phyloP scores from a whole-genome alignment of 495 filamentous ascomycete species.

The Penicillium bialowiezense region DNA sequence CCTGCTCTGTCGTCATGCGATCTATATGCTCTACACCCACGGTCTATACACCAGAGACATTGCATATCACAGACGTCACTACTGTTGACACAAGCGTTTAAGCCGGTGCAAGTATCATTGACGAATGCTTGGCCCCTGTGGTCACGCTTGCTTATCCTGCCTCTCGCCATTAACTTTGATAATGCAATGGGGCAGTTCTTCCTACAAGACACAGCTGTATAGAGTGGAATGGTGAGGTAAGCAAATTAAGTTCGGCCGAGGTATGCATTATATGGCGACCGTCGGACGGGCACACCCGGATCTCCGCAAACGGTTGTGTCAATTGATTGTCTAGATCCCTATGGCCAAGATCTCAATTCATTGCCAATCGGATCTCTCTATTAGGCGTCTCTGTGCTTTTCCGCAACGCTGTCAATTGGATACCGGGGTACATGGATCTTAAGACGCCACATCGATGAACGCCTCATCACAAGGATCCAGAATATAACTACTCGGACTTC shows the following conservation, averaged over 20 bases:
- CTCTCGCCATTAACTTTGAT: too few relatives aligned
- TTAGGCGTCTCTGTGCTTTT: background rate
- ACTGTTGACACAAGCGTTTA: background rate
- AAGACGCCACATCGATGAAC: background rate
- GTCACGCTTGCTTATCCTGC: background rate
- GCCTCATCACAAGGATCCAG: background rate
- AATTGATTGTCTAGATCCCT: constrained; percentile 1
- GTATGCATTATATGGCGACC: background rate
- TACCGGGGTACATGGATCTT: background rate
- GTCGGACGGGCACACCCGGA: constrained; percentile 3
- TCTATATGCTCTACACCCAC: constrained; percentile 4
- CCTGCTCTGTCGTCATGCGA: background rate
- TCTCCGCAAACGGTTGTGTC: constrained; percentile 12
- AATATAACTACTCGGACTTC: background rate
- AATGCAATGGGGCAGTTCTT: too few relatives aligned
- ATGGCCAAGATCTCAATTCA: constrained; percentile 1
- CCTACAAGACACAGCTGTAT: too few relatives aligned
- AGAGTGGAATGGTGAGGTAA: constrained; percentile 16
- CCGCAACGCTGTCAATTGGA: background rate
- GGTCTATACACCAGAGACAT: background rate
- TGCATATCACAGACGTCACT: constrained; percentile 18
- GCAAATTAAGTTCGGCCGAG: background rate
- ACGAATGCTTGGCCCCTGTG: background rate
- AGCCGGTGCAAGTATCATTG: constrained; percentile 17
- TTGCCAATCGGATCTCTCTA: background rate